These are phyloP conservation scores for Saccharata proteae DNA, from an alignment of 2,329 filamentous ascomycete species.

Conservation along the genomic window DNA sequence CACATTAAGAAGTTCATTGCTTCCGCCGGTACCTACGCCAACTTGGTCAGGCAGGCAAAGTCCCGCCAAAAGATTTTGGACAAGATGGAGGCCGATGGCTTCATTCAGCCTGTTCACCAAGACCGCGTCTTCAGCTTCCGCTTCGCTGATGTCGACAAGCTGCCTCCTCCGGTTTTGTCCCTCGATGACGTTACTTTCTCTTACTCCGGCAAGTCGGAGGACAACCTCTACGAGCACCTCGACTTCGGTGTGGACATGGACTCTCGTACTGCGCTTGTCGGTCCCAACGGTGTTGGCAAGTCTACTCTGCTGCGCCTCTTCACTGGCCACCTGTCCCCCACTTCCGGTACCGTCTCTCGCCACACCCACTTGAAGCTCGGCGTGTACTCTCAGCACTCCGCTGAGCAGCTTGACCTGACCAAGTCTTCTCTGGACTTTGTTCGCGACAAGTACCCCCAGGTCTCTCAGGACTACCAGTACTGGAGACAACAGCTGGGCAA, in stretches of 20 bases:
- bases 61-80: conserved; percentile 99
- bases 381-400: conserved; percentile 96
- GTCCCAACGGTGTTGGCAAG: conserved; percentile 98
- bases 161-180: conserved; percentile 91
- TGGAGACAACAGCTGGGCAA: conserved; percentile 95
- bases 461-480: conserved; percentile 97
- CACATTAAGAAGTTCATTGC: conserved; percentile 99
- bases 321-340: conserved; percentile 87
- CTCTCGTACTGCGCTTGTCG: conserved; percentile 90
- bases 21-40: conserved; percentile 98
- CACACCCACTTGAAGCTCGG: conserved; percentile 98
- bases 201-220: conserved; percentile 78
- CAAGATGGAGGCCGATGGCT: conserved; percentile 99
- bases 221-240: conserved; percentile 92
- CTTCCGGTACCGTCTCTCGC: conserved; percentile 65
- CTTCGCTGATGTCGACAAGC: conserved; percentile 97
- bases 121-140: conserved; percentile 95
- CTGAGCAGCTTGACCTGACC: conserved; percentile 94
- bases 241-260: conserved; percentile 99
- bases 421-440: conserved; percentile 98
- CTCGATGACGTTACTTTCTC: conserved; percentile 98
- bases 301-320: conserved; percentile 92
- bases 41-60: conserved; percentile 97
- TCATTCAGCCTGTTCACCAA: conserved; percentile 78
- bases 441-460: conserved; percentile 79